Base-by-base conservation (phyloP, 1,284 basidiomycete species). In the Ganoderma lingzhi region DNA sequence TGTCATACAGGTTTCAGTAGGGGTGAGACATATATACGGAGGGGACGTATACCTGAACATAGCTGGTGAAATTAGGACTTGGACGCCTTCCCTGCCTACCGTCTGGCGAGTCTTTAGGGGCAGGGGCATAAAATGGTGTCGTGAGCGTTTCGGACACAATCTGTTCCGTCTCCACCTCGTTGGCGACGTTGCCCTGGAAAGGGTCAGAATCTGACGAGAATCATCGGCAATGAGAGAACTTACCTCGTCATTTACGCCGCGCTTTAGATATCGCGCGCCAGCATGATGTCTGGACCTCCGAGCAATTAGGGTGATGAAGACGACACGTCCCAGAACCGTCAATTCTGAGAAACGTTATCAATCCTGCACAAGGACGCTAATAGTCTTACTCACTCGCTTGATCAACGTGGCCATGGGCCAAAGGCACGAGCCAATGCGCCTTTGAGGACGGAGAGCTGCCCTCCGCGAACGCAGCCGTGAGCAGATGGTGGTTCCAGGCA, bases 81-180 rank as follows among this genome's bases (percentile, higher is more conserved):
- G 92, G 90, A 1, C 87, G 82, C 35, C 90, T 82, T 77, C 81
- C 61, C 76, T 81, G 66, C 74, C 78, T 41, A 3, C 77, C 80
- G 12, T 78, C 76, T 0, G 74, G 64, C 0, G 74, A 66, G 10
- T 80, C 80, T 41, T 83, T 78, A 17, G 78, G 76, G 14, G 83
- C 82, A 19, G 92, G 90, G 78, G 87, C 92, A 76, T 96, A 94
- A 79, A 97, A 97, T 0, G 96, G 90, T 0, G 96, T 99, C 0
- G 96, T 97, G 8, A 97, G 81, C 0, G 96, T 94, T 78, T 99
- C 97, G 3, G 93, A 96, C 0, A 99, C 97, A 64, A 99, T 98
- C 78, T 99, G 98, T 78, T 99, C 98, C 0, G 97, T 99, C 81
- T 99, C 98, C 2, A 99, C 98, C 81, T 99, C 98, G 77, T 99